Evolutionary conservation across 2,329 filamentous ascomycete species (phyloP).

Genomic region (Fonsecaea erecta): DNA sequence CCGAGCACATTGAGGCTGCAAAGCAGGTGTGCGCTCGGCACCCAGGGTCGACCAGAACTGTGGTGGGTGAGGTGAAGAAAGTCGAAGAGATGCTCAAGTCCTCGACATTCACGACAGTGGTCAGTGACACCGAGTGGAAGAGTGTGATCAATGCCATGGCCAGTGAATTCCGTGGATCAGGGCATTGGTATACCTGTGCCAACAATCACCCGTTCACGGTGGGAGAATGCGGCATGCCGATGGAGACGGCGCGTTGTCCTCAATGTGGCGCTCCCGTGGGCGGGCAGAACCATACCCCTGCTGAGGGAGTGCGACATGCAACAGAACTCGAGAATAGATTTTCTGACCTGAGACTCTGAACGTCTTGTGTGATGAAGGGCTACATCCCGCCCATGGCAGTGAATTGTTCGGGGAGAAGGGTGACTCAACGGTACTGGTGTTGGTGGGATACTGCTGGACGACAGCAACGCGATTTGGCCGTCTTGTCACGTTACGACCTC

Average conservation of each 20-base stretch:
- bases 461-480: neutral
- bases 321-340: slow-evolving; percentile 2
- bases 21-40: neutral
- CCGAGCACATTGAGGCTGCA: neutral
- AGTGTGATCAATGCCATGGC: slow-evolving; percentile 60
- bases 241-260: slow-evolving; percentile 14
- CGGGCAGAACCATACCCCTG: slow-evolving; percentile 33
- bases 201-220: slow-evolving; percentile 54
- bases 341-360: neutral
- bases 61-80: slow-evolving; percentile 55
- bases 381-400: too few relatives aligned
- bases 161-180: slow-evolving; percentile 56
- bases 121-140: slow-evolving; percentile 58
- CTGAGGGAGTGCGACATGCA: neutral
- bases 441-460: neutral
- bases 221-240: slow-evolving; percentile 15
- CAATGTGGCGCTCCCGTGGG: slow-evolving; percentile 39
- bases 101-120: slow-evolving; percentile 54
- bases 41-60: slow-evolving; percentile 29
- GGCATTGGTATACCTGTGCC: slow-evolving; percentile 66
- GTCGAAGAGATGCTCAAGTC: slow-evolving; percentile 54
- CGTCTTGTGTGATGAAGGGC: neutral
- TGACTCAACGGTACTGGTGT: too few relatives aligned
- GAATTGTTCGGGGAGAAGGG: too few relatives aligned
- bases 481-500: neutral